Percentiles rank a stretch among this genome's conserved stretches.
These are phyloP conservation scores for Arthromyces matolae DNA, from an alignment of 768 basidiomycete genomes.

Conservation along the genomic window DNA sequence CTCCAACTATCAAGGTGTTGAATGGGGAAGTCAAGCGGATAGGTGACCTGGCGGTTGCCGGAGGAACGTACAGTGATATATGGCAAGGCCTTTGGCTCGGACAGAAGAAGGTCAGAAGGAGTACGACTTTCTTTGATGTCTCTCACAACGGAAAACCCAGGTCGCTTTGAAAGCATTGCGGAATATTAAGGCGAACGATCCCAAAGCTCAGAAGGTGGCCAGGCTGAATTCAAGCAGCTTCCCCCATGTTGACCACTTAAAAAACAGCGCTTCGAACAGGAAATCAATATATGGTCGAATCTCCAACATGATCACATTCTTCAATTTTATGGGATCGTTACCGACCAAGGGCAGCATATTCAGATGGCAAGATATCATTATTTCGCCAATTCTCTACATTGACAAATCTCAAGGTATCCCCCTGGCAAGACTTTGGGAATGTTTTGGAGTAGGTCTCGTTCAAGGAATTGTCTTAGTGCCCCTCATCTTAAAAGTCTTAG, in stretches of 20 bases:
- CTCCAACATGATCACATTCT: slow-evolving; percentile 50
- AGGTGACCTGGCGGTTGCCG: slow-evolving; percentile 39
- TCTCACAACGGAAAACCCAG: slow-evolving; percentile 24
- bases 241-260: no score
- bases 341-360: slow-evolving; percentile 46
- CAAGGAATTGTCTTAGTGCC: not conserved
- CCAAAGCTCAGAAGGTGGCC: slow-evolving; percentile 38
- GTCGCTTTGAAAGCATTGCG: slow-evolving; percentile 57
- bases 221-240: not conserved
- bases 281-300: slow-evolving; percentile 51
- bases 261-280: slow-evolving; percentile 58
- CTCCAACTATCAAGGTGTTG: slow-evolving; percentile 49
- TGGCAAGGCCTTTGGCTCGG: slow-evolving; percentile 53
- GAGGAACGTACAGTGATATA: slow-evolving; percentile 53
- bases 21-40: slow-evolving; percentile 46
- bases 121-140: not conserved
- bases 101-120: slow-evolving; percentile 47
- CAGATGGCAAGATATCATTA: slow-evolving; percentile 37
- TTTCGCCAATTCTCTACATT: not conserved
- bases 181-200: slow-evolving; percentile 40
- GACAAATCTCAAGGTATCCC: slow-evolving; percentile 44
- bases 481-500: slow-evolving; percentile 23
- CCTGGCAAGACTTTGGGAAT: slow-evolving; percentile 60
- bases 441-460: slow-evolving; percentile 40
- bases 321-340: slow-evolving; percentile 55